Evolutionary conservation across 306 rosid species (phyloP).

Genomic region (Glycine tomentella): DNA sequence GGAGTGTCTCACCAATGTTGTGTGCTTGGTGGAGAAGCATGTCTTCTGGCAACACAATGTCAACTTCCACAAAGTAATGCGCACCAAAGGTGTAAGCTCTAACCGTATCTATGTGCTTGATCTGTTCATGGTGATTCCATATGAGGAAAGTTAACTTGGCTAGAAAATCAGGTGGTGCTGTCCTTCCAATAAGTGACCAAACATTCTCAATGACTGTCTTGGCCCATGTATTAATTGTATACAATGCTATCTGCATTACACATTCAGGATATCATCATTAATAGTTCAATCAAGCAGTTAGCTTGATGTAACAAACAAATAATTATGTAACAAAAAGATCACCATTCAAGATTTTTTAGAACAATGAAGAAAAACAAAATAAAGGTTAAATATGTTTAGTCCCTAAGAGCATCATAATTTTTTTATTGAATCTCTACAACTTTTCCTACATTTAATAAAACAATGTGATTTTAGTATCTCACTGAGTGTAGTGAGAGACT

Average conservation of each 20-base stretch:
- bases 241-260: conserved; percentile 71
- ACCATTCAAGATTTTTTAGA: too few species aligned
- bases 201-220: conserved; percentile 83
- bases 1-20: conserved; percentile 81
- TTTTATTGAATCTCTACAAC: too few species aligned
- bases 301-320: too few species aligned
- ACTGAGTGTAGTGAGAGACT: too few species aligned
- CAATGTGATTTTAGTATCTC: too few species aligned
- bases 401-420: too few species aligned
- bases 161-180: conserved; percentile 82
- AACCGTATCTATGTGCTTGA: conserved; percentile 79
- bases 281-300: too few species aligned
- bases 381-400: too few species aligned
- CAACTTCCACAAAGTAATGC: conserved; percentile 82
- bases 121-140: conserved; percentile 84
- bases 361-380: too few species aligned
- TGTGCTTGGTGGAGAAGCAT: conserved; percentile 74
- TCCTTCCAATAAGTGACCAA: conserved; percentile 68
- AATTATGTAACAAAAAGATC: too few species aligned
- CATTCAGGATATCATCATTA: too few species aligned
- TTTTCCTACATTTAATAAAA: too few species aligned
- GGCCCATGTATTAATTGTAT: conserved; percentile 86
- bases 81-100: conserved; percentile 85
- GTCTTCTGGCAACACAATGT: conserved; percentile 75
- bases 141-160: conserved; percentile 73